Evolutionary conservation across 345 rosid species (phyloP).

Genomic region (Lumnitzera littorea): DNA sequence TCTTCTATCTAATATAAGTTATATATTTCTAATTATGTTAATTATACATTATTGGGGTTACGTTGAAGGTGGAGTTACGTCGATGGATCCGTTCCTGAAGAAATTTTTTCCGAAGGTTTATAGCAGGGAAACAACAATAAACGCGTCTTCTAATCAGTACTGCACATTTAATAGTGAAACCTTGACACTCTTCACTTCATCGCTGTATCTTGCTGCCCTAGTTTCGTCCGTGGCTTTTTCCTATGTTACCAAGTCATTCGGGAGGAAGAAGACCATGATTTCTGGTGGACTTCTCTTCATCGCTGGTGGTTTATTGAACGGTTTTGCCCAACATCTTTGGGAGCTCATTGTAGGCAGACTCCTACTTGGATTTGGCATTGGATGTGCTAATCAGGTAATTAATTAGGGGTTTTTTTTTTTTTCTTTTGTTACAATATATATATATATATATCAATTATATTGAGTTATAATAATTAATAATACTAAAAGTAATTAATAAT

Average conservation of each 20-base stretch:
- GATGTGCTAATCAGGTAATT: conserved; percentile 29
- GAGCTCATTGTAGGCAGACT: conserved; percentile 29
- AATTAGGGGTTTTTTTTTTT: no score
- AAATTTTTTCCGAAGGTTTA: conserved; percentile 27
- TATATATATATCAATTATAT: no score
- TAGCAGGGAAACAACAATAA: conserved; percentile 10
- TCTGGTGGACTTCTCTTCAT: conserved; percentile 19
- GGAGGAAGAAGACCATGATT: conserved; percentile 20
- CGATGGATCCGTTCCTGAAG: conserved; percentile 31
- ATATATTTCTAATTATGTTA: not conserved
- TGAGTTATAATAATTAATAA: no score
- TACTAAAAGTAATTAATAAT: no score
- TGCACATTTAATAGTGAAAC: conserved; percentile 25
- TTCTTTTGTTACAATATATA: not conserved
- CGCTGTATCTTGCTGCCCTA: conserved; percentile 31
- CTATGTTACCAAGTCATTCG: conserved; percentile 8
- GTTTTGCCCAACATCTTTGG: conserved; percentile 9
- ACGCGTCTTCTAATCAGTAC: conserved; percentile 27
- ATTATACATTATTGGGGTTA: not conserved
- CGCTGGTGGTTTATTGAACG: conserved; percentile 25
- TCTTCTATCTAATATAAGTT: no score
- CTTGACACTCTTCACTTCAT: conserved; percentile 34
- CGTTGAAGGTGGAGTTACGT: conserved; percentile 31
- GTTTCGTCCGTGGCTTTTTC: conserved; percentile 14
- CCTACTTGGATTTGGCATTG: conserved; percentile 32